Base-by-base conservation (phyloP, 495 filamentous ascomycete genomes). In the Sabuloglossum arenarium region DNA sequence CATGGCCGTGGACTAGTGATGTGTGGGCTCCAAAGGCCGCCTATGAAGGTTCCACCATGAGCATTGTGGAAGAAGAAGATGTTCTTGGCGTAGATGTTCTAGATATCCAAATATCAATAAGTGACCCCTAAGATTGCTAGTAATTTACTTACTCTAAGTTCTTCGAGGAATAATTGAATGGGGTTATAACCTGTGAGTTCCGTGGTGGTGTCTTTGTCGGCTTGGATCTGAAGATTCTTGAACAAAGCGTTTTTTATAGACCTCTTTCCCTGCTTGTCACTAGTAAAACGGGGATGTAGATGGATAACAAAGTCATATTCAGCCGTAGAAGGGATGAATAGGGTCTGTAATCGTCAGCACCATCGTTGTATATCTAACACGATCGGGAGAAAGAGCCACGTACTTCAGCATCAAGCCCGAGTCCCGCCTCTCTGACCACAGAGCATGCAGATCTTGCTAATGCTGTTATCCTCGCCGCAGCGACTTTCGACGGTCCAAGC, bases 241-340 rank as follows among this genome's bases (percentile, higher is more conserved):
- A 78, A 95, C 56, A 34, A 30, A 31, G 45, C 73, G 75, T 6
- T 61, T 50, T 47, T 65, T 45, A 45, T 60, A 12, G 47, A 6
- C 47, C 12, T 51, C 28, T 61, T 25, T 58, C 59, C 54, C 58
- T 47, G 28, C 53, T 62, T 59, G 62, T 60, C 54, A 70, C 58
- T 75, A 57, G 14, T 42, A 16, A 56, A 56, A 3, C 42, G 55
- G 14, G 12, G 12, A 8, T 78, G 74, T 10, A 97, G 68, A 62
- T 84, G 75, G 29, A 97, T 69, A 32, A 94, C 67, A 62, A 96
- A 87, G 63, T 97, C 86, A 64, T 87, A 97, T 29, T 93, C 88
- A 10, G 68, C 68, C 14, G 84, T 70, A 0, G 79, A 73, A 2
- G 80, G 72, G 12, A 72, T 70, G 67, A 97, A 97, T 0, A 98